Percentiles rank a stretch among this genome's conserved stretches.
Evolutionary conservation across 495 filamentous ascomycete genomes (phyloP).

Genomic region (Hypomontagnella submonticulosa): DNA sequence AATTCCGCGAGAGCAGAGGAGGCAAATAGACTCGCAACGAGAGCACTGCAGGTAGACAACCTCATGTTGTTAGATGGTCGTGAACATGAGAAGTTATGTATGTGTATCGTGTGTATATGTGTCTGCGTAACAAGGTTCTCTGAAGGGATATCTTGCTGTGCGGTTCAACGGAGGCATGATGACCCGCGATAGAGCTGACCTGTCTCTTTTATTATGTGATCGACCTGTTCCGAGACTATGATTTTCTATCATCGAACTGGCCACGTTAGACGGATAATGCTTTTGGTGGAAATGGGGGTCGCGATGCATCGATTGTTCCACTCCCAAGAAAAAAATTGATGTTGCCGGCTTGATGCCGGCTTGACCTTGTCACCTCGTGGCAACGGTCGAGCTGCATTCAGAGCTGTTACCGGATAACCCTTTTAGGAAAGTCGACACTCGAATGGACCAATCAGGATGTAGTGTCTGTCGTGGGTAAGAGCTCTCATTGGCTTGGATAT

Average conservation of each 20-base stretch:
- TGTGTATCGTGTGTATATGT: neutral
- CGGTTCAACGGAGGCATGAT: constrained; percentile 7
- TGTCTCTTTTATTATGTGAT: constrained; percentile 21
- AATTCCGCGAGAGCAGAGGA: constrained; percentile 12
- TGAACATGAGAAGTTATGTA: neutral
- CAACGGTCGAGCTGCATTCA: neutral
- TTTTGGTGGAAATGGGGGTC: neutral
- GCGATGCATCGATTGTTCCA: neutral
- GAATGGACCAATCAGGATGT: constrained; percentile 9
- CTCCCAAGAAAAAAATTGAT: neutral
- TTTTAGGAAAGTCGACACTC: constrained; percentile 1
- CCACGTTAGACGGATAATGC: constrained; percentile 10
- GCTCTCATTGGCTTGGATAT: constrained; percentile 14
- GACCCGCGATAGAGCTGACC: neutral
- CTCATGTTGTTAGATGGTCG: constrained; percentile 1
- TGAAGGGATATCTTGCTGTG: constrained; percentile 4
- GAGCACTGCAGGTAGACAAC: constrained; percentile 1
- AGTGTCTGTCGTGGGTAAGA: neutral
- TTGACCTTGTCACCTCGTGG: constrained; percentile 2
- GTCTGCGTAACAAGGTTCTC: neutral
- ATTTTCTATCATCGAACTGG: neutral
- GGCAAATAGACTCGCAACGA: constrained; percentile 4
- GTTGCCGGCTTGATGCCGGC: too few species aligned
- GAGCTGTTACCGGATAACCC: constrained; percentile 6
- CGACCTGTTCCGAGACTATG: constrained; percentile 6